phyloP scores from a whole-genome alignment of 306 rosid genomes.

The Vigna trinervia region DNA sequence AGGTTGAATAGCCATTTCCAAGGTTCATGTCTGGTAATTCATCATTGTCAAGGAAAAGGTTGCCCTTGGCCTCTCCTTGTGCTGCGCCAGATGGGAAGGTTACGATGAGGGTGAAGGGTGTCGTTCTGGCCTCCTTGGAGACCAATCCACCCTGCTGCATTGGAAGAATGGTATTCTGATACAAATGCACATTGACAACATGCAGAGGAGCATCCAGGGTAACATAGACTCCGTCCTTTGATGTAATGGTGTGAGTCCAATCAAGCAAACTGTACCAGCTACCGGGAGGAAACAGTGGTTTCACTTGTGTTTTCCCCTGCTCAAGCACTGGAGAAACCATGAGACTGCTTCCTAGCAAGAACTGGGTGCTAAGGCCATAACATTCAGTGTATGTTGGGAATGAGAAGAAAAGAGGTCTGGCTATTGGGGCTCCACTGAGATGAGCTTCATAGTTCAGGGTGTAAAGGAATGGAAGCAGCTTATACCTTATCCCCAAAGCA shows the following conservation, averaged over 20 bases:
- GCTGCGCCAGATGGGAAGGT: conserved; percentile 76
- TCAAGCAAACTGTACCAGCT: conserved; percentile 89
- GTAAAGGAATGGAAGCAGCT: conserved; percentile 88
- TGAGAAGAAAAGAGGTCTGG: conserved; percentile 94
- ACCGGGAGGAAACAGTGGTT: conserved; percentile 92
- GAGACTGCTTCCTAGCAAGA: conserved; percentile 81
- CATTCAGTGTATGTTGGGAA: conserved; percentile 72
- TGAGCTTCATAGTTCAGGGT: conserved; percentile 94
- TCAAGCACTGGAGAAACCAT: conserved; percentile 89
- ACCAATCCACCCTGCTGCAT: conserved; percentile 89
- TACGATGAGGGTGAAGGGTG: conserved; percentile 76
- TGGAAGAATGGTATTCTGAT: conserved; percentile 85
- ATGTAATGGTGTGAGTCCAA: conserved; percentile 60
- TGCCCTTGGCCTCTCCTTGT: conserved; percentile 79
- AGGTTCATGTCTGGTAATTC: conserved; percentile 84
- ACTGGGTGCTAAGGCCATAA: conserved; percentile 85
- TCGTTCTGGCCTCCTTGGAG: conserved; percentile 81
- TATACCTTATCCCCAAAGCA: conserved; percentile 87
- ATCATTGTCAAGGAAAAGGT: conserved; percentile 75
- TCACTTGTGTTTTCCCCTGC: conserved; percentile 71
- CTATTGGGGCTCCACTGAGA: conserved; percentile 84
- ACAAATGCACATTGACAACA: conserved; percentile 86
- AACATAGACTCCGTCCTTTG: conserved; percentile 60
- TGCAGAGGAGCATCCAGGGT: conserved; percentile 87
- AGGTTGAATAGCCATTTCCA: conserved; percentile 80